phyloP scores from a whole-genome alignment of 2,329 filamentous ascomycete genomes.

The Albophoma yamanashiensis region DNA sequence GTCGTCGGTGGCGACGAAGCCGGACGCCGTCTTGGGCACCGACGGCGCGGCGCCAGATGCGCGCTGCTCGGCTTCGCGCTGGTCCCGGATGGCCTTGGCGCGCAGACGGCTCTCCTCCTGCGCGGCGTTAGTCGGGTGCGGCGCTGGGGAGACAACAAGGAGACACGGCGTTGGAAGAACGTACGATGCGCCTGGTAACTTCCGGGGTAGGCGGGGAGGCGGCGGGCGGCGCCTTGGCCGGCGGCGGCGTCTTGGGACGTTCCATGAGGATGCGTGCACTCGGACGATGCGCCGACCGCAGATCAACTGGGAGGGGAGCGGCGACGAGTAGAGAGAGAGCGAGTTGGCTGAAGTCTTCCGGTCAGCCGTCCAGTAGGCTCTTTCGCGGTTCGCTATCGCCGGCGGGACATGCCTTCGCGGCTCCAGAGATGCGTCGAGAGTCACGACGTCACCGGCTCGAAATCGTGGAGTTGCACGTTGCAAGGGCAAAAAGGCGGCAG shows the following conservation, averaged over 20 bases:
- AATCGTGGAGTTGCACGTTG: background rate
- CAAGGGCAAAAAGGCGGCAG: background rate
- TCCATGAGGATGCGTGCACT: conserved; percentile 26
- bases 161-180: conserved; percentile 9
- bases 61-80: conserved; percentile 53
- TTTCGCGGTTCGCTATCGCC: background rate
- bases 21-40: conserved; percentile 44
- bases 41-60: conserved; percentile 29
- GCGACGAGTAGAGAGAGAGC: background rate
- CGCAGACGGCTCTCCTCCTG: conserved; percentile 81
- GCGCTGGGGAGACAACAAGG: too few species aligned
- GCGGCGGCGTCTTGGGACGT: conserved; percentile 34
- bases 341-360: background rate
- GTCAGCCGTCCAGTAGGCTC: background rate
- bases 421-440: background rate
- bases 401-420: background rate
- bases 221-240: conserved; percentile 17
- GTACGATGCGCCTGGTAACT: conserved; percentile 43
- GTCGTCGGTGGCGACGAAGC: conserved; percentile 60
- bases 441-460: background rate
- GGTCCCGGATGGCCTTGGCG: conserved; percentile 76
- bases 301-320: background rate
- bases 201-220: conserved; percentile 42
- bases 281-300: background rate
- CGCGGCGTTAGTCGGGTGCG: background rate